phyloP scores from a whole-genome alignment of 768 basidiomycete species.

The Omphalotus guepiniiformis region DNA sequence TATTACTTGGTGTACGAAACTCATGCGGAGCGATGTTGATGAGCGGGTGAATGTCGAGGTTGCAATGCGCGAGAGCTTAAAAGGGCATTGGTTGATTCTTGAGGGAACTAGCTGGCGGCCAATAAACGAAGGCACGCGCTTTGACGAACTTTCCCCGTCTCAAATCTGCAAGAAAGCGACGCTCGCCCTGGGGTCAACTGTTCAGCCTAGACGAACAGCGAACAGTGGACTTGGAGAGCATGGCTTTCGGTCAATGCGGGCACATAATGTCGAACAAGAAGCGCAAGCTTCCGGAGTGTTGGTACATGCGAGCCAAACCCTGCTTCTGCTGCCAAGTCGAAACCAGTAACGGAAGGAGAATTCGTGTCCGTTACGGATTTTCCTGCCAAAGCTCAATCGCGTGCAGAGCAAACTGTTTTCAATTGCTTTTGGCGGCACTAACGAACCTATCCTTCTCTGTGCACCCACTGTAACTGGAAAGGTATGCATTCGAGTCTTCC shows the following conservation, averaged over 20 bases:
- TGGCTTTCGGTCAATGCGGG: conserved; percentile 96
- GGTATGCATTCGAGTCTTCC: conserved; percentile 39
- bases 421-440: conserved; percentile 88
- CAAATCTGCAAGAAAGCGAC: too few relatives aligned
- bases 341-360: conserved; percentile 58
- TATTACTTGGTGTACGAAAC: conserved; percentile 96
- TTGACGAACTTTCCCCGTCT: too few relatives aligned
- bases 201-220: too few relatives aligned
- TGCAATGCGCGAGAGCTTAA: conserved; percentile 96
- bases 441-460: conserved; percentile 93
- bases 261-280: conserved; percentile 99
- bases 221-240: conserved; percentile 83
- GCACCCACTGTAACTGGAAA: conserved; percentile 99
- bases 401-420: conserved; percentile 94
- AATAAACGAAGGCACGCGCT: too few relatives aligned
- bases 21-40: conserved; percentile 84
- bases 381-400: conserved; percentile 75
- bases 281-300: conserved; percentile 94
- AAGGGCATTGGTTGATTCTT: conserved; percentile 96
- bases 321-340: conserved; percentile 87
- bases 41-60: conserved; percentile 93
- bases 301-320: conserved; percentile 96
- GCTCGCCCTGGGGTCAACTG: too few relatives aligned
- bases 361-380: conserved; percentile 67
- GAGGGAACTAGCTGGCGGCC: conserved; percentile 80